Evolutionary conservation across 345 rosid species (phyloP), one percentile per base, ranked within the genome.

Genomic region (Sonneratia alba): DNA sequence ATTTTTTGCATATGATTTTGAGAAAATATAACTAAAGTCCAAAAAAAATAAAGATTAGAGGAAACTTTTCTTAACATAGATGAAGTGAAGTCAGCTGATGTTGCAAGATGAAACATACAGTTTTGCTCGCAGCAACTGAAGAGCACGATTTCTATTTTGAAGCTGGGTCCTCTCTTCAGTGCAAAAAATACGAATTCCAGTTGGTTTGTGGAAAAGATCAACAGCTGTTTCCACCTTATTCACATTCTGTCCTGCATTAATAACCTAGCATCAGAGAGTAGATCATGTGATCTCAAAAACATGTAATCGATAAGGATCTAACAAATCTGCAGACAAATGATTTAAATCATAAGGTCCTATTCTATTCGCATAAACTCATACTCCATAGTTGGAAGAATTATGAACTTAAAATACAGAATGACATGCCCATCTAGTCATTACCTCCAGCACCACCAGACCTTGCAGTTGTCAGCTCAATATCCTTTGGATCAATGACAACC

Each of bases 391-490:
- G 19, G 27, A 4, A 37, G 27, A 13, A 62, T 10, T 37, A 62
- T 12, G 19, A 12, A 62, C 66, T 62, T 62, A 24, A 21, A 64
- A 64, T 27, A 21, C 32, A 66, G 53, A 51, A 27, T 38, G 24
- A 55, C 24, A 75, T 27, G 62, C 59, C 22, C 40, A 61, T 14
- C 65, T n/a, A 67, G 74, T 71, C 37, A 75, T 78, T 82, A 91
- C 97, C 97, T 86, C 97, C 99, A 81, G 97, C 97, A 36, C 99
- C 99, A 66, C 99, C 99, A 64, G 99, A 85, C 84, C 97, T 87
- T 69, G 99, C 92, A 53, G 97, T 85, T 66, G 97, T 86, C 74
- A 95, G 96, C 82, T 91, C 99, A 81, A 88, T 86, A 68, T 94
- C 98, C 75, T 90, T 88, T 48, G 98, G 97, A 68, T 91, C 98